phyloP scores from a whole-genome alignment of 2,329 filamentous ascomycete genomes.

The Plenodomus tracheiphilus region DNA sequence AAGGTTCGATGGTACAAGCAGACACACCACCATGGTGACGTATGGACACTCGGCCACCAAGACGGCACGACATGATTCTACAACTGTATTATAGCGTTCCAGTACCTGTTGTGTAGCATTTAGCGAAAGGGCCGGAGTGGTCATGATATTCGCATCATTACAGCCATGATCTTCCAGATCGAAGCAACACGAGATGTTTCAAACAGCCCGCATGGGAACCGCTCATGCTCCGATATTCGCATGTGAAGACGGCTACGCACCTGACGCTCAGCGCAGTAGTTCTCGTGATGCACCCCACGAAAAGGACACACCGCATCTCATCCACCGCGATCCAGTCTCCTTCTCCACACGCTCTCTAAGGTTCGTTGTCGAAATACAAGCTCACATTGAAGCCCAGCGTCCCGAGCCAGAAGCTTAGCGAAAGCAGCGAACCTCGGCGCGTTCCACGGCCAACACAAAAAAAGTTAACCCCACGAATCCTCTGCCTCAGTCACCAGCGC shows the following conservation, averaged over 20 bases:
- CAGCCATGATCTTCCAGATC: background rate
- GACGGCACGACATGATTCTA: background rate
- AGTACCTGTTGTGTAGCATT: background rate
- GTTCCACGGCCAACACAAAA: slow-evolving; percentile 17
- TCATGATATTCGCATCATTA: background rate
- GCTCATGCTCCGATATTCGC: background rate
- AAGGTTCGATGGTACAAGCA: background rate
- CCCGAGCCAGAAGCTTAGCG: slow-evolving; percentile 13
- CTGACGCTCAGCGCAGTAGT: slow-evolving; percentile 3
- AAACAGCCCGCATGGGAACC: background rate
- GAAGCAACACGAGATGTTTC: background rate
- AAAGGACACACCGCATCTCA: background rate
- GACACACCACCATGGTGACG: background rate
- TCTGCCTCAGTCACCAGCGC: slow-evolving; percentile 2
- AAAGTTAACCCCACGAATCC: slow-evolving; percentile 19
- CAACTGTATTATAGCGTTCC: background rate
- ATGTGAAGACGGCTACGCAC: background rate
- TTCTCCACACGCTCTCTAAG: background rate
- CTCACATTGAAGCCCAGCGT: slow-evolving; percentile 2
- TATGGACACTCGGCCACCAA: background rate
- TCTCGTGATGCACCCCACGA: background rate
- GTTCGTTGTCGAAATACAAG: background rate
- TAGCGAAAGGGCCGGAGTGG: background rate
- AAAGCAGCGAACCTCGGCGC: slow-evolving; percentile 24
- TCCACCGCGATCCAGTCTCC: background rate